phyloP scores from a whole-genome alignment of 441 rosid genomes.

The Isatis lusitanica region DNA sequence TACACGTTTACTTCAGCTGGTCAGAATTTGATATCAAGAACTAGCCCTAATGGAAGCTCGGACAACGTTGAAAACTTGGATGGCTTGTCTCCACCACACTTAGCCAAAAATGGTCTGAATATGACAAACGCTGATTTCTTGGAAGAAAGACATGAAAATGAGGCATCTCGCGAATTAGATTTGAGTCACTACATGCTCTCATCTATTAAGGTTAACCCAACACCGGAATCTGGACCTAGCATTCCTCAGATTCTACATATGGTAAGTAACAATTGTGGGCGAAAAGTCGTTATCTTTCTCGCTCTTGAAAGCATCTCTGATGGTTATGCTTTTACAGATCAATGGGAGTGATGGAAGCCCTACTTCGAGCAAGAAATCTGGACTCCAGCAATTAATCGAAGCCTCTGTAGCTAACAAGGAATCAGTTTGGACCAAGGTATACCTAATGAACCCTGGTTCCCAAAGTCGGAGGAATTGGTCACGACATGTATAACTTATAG shows the following conservation, averaged over 20 bases:
- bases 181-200: constrained; percentile 52
- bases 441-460: constrained; percentile 4
- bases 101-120: constrained; percentile 55
- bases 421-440: constrained; percentile 79
- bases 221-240: constrained; percentile 67
- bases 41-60: constrained; percentile 50
- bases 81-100: constrained; percentile 46
- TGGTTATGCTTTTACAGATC: constrained; percentile 50
- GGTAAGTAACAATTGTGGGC: constrained; percentile 46
- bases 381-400: constrained; percentile 80
- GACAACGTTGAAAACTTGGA: constrained; percentile 53
- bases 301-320: constrained; percentile 17
- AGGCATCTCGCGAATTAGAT: constrained; percentile 47
- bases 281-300: not conserved
- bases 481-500: not conserved
- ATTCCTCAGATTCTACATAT: constrained; percentile 93
- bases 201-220: constrained; percentile 52
- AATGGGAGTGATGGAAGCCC: constrained; percentile 66
- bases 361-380: constrained; percentile 56
- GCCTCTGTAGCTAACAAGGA: constrained; percentile 70
- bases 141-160: constrained; percentile 46
- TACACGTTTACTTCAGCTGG: constrained; percentile 43
- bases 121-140: constrained; percentile 44
- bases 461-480: constrained; percentile 13
- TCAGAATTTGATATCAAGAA: constrained; percentile 47